Evolutionary conservation across 2,329 filamentous ascomycete species (phyloP).

Genomic region (Pestalotiopsis sp.): DNA sequence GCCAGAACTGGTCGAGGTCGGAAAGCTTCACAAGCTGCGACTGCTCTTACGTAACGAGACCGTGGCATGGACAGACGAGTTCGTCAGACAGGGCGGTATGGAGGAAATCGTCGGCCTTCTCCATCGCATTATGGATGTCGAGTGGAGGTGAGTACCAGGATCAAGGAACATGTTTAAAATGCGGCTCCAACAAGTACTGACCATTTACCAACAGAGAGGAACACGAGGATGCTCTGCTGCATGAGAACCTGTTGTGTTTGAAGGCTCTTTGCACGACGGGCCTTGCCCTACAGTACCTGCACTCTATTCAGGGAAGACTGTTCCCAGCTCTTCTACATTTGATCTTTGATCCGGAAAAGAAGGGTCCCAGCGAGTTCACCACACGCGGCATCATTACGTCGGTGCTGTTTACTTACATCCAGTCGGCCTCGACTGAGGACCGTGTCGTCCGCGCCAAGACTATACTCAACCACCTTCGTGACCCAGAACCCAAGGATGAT

Average conservation of each 20-base stretch:
- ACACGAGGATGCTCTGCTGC: constrained; percentile 89
- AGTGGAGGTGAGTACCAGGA: constrained; percentile 77
- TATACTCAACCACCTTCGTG: constrained; percentile 79
- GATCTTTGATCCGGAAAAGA: constrained; percentile 97
- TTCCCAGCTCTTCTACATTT: constrained; percentile 86
- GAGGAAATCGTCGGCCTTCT: constrained; percentile 84
- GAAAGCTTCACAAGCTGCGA: constrained; percentile 90
- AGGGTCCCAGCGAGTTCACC: constrained; percentile 94
- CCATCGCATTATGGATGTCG: constrained; percentile 90
- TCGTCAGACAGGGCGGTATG: constrained; percentile 90
- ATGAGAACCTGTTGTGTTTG: constrained; percentile 89
- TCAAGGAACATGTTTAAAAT: not conserved
- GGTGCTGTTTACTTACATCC: constrained; percentile 85
- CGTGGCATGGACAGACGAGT: constrained; percentile 91
- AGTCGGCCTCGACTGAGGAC: constrained; percentile 63
- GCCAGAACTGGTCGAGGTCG: constrained; percentile 86
- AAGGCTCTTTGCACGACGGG: constrained; percentile 95
- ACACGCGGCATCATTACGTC: constrained; percentile 90
- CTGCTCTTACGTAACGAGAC: constrained; percentile 92
- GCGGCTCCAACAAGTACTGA: not conserved
- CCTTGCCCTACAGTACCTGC: constrained; percentile 78
- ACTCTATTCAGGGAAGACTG: constrained; percentile 76
- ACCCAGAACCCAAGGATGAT: constrained; percentile 75
- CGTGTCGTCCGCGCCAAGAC: constrained; percentile 69
- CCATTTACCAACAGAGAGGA: constrained; percentile 67